These are phyloP conservation scores for Telopea speciosissima DNA, from an alignment of 177 flowering plant species.

Conservation along the genomic window DNA sequence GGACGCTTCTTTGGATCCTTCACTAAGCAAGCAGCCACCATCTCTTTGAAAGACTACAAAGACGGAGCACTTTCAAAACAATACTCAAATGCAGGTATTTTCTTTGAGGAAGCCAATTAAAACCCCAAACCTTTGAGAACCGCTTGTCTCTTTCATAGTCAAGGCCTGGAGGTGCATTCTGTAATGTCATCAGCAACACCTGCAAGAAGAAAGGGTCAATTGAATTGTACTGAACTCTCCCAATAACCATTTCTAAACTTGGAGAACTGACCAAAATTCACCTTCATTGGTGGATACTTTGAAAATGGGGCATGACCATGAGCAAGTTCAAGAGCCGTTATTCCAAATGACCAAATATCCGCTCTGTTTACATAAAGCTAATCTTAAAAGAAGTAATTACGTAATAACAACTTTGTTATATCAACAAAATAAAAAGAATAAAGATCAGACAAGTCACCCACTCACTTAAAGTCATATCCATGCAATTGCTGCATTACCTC, in stretches of 20 bases:
- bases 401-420: neutral
- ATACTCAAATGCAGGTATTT: neutral
- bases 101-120: neutral
- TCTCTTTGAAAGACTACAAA: constrained; percentile 79
- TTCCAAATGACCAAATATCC: constrained; percentile 98
- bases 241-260: neutral
- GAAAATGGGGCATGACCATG: constrained; percentile 99
- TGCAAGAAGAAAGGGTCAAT: constrained; percentile 21
- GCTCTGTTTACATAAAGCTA: constrained; percentile 50
- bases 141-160: constrained; percentile 92
- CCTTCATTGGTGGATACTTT: constrained; percentile 98
- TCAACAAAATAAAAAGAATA: neutral
- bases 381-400: neutral
- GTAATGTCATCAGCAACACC: constrained; percentile 97
- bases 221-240: neutral
- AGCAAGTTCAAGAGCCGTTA: constrained; percentile 98
- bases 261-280: constrained; percentile 14
- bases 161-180: constrained; percentile 99
- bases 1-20: constrained; percentile 98
- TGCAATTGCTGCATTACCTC: constrained; percentile 98
- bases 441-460: constrained; percentile 12
- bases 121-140: constrained; percentile 70
- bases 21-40: constrained; percentile 92
- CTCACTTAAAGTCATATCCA: constrained; percentile 98
- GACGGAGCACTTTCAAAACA: constrained; percentile 13